Evolutionary conservation across 1,284 basidiomycete species (phyloP).

Genomic region (Tetrapyrgos nigripes): DNA sequence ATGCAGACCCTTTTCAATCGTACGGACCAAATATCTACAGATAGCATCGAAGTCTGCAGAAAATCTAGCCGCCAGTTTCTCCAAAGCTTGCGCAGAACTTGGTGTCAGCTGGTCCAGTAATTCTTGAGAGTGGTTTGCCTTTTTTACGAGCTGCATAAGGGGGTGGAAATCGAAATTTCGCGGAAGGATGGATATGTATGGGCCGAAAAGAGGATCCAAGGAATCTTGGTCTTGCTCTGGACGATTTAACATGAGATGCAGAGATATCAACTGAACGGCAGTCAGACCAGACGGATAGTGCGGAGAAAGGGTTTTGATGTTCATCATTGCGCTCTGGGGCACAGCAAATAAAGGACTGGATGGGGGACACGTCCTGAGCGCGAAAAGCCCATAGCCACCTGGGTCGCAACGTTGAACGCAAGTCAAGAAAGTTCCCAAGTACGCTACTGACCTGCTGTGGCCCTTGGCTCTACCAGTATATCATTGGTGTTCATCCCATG

Average conservation of each 20-base stretch:
- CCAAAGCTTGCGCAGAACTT: constrained; percentile 53
- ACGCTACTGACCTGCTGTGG: constrained; percentile 41
- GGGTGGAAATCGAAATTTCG: constrained; percentile 76
- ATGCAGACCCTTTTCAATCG: neutral
- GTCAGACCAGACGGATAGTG: constrained; percentile 60
- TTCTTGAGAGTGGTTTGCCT: constrained; percentile 17
- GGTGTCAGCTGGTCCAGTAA: constrained; percentile 57
- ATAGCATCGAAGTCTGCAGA: constrained; percentile 63
- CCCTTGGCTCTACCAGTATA: constrained; percentile 53
- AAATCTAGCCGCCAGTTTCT: constrained; percentile 58
- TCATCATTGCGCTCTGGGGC: constrained; percentile 74
- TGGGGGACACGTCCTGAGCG: constrained; percentile 52
- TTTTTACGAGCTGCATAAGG: constrained; percentile 68
- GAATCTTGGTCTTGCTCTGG: constrained; percentile 41
- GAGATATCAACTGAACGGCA: constrained; percentile 63
- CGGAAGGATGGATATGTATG: constrained; percentile 80
- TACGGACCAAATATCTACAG: constrained; percentile 51
- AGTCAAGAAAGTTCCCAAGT: neutral
- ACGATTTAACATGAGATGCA: constrained; percentile 67
- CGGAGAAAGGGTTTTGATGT: constrained; percentile 64
- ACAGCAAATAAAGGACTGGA: constrained; percentile 67
- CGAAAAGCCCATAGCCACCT: constrained; percentile 73
- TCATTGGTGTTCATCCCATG: constrained; percentile 56
- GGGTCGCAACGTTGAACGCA: neutral
- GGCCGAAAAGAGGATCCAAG: constrained; percentile 67